phyloP scores from a whole-genome alignment of 2,329 filamentous ascomycete genomes.

The Incumbomyces lentus region DNA sequence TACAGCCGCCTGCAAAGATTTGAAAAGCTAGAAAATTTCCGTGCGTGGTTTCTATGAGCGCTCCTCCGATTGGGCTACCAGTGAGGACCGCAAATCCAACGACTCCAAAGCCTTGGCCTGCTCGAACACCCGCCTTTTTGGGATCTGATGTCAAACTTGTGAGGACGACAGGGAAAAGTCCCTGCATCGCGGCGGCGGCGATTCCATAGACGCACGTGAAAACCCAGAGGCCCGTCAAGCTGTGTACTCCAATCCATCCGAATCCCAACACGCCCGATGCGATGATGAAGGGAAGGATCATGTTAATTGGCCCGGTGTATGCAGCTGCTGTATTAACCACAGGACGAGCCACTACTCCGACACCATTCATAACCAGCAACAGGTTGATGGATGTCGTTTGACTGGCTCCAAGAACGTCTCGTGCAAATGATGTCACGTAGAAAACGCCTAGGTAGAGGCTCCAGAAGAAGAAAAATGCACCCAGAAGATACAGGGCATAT shows the following conservation, averaged over 20 bases:
- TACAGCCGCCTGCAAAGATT: slow-evolving; percentile 38
- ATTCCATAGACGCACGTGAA: slow-evolving; percentile 58
- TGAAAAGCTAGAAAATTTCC: slow-evolving; percentile 43
- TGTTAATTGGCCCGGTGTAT: slow-evolving; percentile 49
- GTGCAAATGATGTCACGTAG: slow-evolving; percentile 34
- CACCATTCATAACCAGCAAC: slow-evolving; percentile 55
- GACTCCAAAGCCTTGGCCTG: slow-evolving; percentile 48
- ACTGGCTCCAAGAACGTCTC: slow-evolving; percentile 30
- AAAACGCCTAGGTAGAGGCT: slow-evolving; percentile 47
- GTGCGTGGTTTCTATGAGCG: slow-evolving; percentile 36
- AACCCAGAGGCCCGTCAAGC: slow-evolving; percentile 44
- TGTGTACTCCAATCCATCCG: slow-evolving; percentile 49
- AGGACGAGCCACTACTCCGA: slow-evolving; percentile 49
- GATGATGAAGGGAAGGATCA: slow-evolving; percentile 44
- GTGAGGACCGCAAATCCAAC: slow-evolving; percentile 42
- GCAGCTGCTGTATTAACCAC: slow-evolving; percentile 47
- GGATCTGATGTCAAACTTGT: slow-evolving; percentile 43
- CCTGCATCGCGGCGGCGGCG: slow-evolving; percentile 53
- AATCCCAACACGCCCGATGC: slow-evolving; percentile 36
- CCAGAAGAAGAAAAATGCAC: slow-evolving; percentile 40
- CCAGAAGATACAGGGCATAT: slow-evolving; percentile 35
- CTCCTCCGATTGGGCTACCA: slow-evolving; percentile 46
- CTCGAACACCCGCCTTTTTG: slow-evolving; percentile 45
- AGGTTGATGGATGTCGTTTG: slow-evolving; percentile 46
- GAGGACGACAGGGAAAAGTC: slow-evolving; percentile 54